A percentile compares a stretch with the other conserved stretches of the same genome.
phyloP scores from a whole-genome alignment of 73 alveolate species.

The Paramecium sexaurelia region DNA sequence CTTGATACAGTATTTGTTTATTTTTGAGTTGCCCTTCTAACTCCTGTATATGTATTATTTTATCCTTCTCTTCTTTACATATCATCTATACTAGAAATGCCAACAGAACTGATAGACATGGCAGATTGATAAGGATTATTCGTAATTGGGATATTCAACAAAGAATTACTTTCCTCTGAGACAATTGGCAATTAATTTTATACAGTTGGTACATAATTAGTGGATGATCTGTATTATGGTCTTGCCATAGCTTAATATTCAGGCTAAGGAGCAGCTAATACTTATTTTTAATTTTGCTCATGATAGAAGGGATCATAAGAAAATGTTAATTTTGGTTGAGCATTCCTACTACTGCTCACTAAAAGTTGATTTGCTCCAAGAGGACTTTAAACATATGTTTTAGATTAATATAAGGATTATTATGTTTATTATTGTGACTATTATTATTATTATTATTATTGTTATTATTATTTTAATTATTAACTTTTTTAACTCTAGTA shows the following conservation, averaged over 20 bases:
- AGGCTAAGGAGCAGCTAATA: not conserved
- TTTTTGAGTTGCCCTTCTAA: not conserved
- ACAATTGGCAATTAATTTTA: not conserved
- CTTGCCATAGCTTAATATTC: not conserved
- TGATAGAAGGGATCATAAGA: constrained; percentile 17
- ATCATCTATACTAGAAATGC: constrained; percentile 43
- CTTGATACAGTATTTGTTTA: not conserved
- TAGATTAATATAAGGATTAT: not conserved
- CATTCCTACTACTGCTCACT: not conserved
- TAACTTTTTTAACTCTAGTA: constrained; percentile 35
- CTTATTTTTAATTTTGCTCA: not conserved
- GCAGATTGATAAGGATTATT: constrained; percentile 20
- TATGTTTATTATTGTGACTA: not conserved
- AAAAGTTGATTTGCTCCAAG: not conserved
- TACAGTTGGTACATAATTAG: not conserved
- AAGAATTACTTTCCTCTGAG: constrained; percentile 13
- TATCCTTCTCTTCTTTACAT: not conserved
- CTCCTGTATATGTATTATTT: not conserved
- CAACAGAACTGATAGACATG: constrained; percentile 45
- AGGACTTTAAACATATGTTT: constrained; percentile 1
- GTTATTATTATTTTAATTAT: not conserved
- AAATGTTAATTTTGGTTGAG: constrained; percentile 18
- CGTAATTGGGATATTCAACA: not conserved
- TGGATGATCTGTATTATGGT: constrained; percentile 6
- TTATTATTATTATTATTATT: not conserved